Conservation (phyloP, 2,329 filamentous ascomycete species). For the Aspergillus unguis region DNA sequence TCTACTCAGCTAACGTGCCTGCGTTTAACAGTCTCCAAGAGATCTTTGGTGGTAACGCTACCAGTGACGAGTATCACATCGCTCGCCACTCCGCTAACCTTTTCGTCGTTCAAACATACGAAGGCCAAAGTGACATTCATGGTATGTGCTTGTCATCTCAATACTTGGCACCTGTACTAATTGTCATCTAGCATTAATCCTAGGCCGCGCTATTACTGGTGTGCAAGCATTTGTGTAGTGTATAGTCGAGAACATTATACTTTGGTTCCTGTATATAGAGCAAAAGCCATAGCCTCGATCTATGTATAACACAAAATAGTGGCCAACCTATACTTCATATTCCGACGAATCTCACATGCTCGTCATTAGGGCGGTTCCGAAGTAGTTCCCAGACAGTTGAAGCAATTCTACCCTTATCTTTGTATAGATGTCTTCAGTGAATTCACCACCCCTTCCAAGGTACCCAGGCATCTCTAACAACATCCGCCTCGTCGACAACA, state of each 20-base stretch:
- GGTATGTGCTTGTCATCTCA: constrained; percentile 57
- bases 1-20: neutral
- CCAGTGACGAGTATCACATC: constrained; percentile 94
- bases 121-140: constrained; percentile 97
- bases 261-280: neutral
- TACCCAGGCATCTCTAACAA: constrained; percentile 26
- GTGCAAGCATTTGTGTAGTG: constrained; percentile 72
- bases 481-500: constrained; percentile 56
- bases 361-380: too few relatives aligned
- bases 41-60: constrained; percentile 96
- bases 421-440: too few relatives aligned
- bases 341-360: too few relatives aligned
- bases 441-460: constrained; percentile 27
- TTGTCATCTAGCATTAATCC: constrained; percentile 56
- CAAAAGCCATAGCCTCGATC: neutral
- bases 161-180: neutral
- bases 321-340: too few relatives aligned
- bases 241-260: neutral
- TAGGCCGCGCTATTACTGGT: constrained; percentile 67
- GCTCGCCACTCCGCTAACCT: constrained; percentile 92
- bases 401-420: too few relatives aligned
- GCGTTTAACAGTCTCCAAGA: constrained; percentile 66
- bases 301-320: too few relatives aligned
- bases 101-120: constrained; percentile 96
- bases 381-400: too few relatives aligned